Base-by-base conservation (phyloP, 805 yeast genomes). In the Lipomyces oligophaga region DNA sequence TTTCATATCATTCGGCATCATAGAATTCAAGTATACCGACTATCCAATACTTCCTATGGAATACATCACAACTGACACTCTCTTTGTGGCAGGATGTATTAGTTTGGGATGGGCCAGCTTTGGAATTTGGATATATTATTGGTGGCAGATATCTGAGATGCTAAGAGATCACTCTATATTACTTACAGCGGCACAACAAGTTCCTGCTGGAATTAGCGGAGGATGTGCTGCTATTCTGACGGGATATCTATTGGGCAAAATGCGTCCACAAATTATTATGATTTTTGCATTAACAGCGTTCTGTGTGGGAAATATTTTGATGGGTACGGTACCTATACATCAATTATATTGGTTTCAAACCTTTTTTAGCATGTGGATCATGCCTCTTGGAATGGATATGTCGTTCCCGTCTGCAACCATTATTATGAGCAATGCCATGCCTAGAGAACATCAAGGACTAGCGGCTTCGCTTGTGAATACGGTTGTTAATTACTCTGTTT, bases 101-200 rank as follows among this genome's bases (percentile, higher is more conserved):
- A 70, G 77, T 2, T 65, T 78, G 4, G 90, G 90, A 0, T 84
- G 93, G 93, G 81, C 85, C 1, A 74, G 84, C 16, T 84, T 83
- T 66, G 88, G 90, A 2, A 70, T 82, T 22, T 82, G 84, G 80
- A 68, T 80, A n/a, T 82, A 70, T 58, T 83, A 81, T 63, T 75
- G 74, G 49, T 79, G 76, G 72, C 69, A 72, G 22, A 72, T 78
- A 38, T 57, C 75, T 25, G 57, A 76, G 43, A 75, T 77, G 43
- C 58, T 83, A 22, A 70, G 81, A n/a, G 60, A 68, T 7, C 72
- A 75, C 57, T 43, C 71, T 41, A 67, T 80, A 49, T 35, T 81
- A 57, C 66, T 65, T 57, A 59, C 79, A 51, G 65, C 78, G 52
- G 69, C 74, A 3, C 67, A 74, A n/a, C 64, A 72, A 43, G 58